These are phyloP conservation scores for Colletotrichum sp. DNA, from an alignment of 2,329 filamentous ascomycete species.

Conservation along the genomic window DNA sequence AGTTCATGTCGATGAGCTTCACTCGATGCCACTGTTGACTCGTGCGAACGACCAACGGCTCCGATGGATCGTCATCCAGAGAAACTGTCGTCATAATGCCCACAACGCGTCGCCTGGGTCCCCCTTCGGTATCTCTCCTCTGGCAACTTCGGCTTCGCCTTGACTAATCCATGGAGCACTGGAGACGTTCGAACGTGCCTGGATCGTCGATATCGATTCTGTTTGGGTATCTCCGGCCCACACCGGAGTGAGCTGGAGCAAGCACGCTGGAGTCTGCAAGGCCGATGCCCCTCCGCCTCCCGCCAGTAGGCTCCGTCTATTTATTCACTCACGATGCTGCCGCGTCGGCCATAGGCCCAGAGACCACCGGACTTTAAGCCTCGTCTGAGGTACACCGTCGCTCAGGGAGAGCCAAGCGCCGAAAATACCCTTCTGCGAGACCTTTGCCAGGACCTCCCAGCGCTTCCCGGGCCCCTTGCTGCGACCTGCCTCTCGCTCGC, in stretches of 20 bases:
- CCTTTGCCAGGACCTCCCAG: not conserved
- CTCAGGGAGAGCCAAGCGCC: constrained; percentile 5
- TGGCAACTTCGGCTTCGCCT: constrained; percentile 11
- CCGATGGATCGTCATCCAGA: constrained; percentile 8
- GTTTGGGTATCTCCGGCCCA: constrained; percentile 12
- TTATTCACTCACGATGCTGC: constrained; percentile 15
- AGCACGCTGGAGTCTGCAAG: not conserved
- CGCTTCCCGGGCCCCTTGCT: not conserved
- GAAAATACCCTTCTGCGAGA: constrained; percentile 3
- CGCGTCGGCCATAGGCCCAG: constrained; percentile 8
- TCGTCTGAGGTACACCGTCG: not conserved
- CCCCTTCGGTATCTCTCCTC: not conserved
- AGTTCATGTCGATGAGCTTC: constrained; percentile 3
- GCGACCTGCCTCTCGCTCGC: constrained; percentile 3
- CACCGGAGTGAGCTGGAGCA: not conserved
- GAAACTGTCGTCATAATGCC: constrained; percentile 21
- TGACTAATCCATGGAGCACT: constrained; percentile 20
- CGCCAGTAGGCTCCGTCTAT: constrained; percentile 15
- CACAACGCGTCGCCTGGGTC: constrained; percentile 12
- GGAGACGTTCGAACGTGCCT: not conserved
- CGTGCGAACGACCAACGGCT: constrained; percentile 1
- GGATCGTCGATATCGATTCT: not conserved
- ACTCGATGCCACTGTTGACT: constrained; percentile 4
- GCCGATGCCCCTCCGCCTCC: constrained; percentile 2
- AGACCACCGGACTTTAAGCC: constrained; percentile 7